Percentiles rank a stretch among this genome's conserved stretches.
Conservation (phyloP, 345 rosid genomes). For the Luvunga scandens region DNA sequence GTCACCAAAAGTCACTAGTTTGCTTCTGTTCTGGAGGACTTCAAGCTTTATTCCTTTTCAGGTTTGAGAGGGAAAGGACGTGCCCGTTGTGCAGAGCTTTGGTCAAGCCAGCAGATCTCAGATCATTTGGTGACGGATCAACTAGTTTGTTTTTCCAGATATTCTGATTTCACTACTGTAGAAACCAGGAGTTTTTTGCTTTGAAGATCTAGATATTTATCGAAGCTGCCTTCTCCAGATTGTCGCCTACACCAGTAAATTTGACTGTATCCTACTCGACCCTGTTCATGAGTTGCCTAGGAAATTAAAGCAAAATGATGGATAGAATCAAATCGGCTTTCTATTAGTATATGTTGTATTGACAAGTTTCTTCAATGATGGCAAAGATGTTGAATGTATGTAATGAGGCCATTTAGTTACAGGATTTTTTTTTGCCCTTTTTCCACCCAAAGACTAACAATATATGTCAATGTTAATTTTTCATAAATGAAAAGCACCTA, state of each 20-base stretch:
- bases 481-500: slow-evolving; percentile 8
- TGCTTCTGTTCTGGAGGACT: slow-evolving; percentile 6
- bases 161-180: slow-evolving; percentile 37
- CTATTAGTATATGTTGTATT: slow-evolving; percentile 16
- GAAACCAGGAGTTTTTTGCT: slow-evolving; percentile 14
- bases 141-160: slow-evolving; percentile 95
- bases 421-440: background rate
- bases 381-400: slow-evolving; percentile 21
- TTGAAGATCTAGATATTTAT: slow-evolving; percentile 15
- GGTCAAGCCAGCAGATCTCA: slow-evolving; percentile 91
- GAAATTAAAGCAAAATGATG: slow-evolving; percentile 14
- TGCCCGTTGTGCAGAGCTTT: slow-evolving; percentile 96
- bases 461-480: slow-evolving; percentile 17
- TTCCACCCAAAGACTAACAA: background rate
- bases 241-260: slow-evolving; percentile 19
- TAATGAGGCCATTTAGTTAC: slow-evolving; percentile 17
- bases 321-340: slow-evolving; percentile 8
- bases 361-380: background rate
- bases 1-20: background rate
- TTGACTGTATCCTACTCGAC: slow-evolving; percentile 18
- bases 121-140: slow-evolving; percentile 94
- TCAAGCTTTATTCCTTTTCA: slow-evolving; percentile 29
- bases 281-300: slow-evolving; percentile 9
- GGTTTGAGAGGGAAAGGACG: slow-evolving; percentile 99
- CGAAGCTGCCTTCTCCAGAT: slow-evolving; percentile 23